Evolutionary conservation across 805 yeast species (phyloP), one percentile per base, ranked within the genome.

Genomic region (Saccharomycopsis fermentans): DNA sequence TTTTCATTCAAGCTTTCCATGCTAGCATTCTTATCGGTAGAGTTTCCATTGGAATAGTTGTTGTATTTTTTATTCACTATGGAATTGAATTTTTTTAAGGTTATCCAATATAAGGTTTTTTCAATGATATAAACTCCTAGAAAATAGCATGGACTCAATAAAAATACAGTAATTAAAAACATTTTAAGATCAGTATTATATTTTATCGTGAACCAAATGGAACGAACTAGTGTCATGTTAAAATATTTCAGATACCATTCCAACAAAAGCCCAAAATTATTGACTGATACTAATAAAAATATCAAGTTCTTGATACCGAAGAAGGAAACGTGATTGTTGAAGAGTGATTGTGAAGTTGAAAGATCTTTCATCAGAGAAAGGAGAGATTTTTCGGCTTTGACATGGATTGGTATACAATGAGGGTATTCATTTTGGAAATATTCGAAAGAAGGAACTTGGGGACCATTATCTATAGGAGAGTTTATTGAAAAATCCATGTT

Each of bases 231-330:
- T 39, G 68, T 63, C 52, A 74, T 63, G 35, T 77, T 78, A 57
- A 63, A 51, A 29, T 59, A 60, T 17, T 47, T 69, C 24, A 64
- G 62, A 64, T 71, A 73, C 62, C 75, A 75, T 48, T 69, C 71
- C 48, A 69, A 62, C 36, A 74, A 60, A 32, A 74, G 66, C n/a
- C 77, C 70, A 43, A 74, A 60, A 55, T 75, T 74, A 37, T 77
- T 74, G 32, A 69, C 66, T 29, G 69, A 66, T 26, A 76, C 68
- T 1, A 73, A 63, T 14, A 75, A 69, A 69, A 74, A 66, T 14
- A 72, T 68, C 52, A 76, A 64, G 58, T 75, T 76, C 52, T 71
- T 70, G 63, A 75, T 70, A 16, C 79, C 79, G 16, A 57, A 62
- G 6, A 62, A 48, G 11, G 64, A 62, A 12, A 62, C 26, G 14